phyloP scores from a whole-genome alignment of 331 rosid genomes.

The Rosa hybrid region DNA sequence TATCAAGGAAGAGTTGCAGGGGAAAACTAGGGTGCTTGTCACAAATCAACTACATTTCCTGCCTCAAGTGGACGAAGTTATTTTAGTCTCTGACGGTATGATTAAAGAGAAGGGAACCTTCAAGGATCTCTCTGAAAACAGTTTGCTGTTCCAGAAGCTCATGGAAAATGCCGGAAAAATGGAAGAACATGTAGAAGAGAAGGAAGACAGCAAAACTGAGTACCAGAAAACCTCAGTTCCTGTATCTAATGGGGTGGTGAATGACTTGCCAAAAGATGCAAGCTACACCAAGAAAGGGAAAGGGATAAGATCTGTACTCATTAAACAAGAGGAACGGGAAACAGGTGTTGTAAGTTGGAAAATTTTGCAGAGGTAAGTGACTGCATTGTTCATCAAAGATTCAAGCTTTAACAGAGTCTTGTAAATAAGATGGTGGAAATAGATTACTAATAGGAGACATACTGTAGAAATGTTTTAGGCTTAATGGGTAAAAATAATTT shows the following conservation, averaged over 20 bases:
- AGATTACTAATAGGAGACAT: neutral
- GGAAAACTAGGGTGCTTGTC: conserved; percentile 84
- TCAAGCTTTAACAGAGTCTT: conserved; percentile 6
- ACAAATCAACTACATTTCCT: conserved; percentile 96
- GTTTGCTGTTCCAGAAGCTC: too few relatives aligned
- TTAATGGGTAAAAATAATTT: neutral
- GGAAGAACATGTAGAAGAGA: too few relatives aligned
- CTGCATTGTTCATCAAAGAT: neutral
- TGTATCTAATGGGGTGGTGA: too few relatives aligned
- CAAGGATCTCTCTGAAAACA: too few relatives aligned
- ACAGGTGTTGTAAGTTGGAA: too few relatives aligned
- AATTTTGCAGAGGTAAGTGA: neutral
- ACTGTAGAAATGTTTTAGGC: neutral
- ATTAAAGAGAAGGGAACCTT: conserved; percentile 81
- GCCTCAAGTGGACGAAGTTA: conserved; percentile 73
- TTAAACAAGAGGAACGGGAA: too few relatives aligned
- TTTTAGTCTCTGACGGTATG: conserved; percentile 65
- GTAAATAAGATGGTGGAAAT: neutral
- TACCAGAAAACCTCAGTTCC: too few relatives aligned
- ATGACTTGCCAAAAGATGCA: too few relatives aligned
- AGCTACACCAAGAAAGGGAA: too few relatives aligned
- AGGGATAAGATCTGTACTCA: too few relatives aligned
- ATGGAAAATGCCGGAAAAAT: too few relatives aligned
- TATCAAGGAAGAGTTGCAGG: conserved; percentile 76
- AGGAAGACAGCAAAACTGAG: too few relatives aligned